These are phyloP conservation scores for Alternaria viburni DNA, from an alignment of 2,329 filamentous ascomycete species.

Conservation along the genomic window DNA sequence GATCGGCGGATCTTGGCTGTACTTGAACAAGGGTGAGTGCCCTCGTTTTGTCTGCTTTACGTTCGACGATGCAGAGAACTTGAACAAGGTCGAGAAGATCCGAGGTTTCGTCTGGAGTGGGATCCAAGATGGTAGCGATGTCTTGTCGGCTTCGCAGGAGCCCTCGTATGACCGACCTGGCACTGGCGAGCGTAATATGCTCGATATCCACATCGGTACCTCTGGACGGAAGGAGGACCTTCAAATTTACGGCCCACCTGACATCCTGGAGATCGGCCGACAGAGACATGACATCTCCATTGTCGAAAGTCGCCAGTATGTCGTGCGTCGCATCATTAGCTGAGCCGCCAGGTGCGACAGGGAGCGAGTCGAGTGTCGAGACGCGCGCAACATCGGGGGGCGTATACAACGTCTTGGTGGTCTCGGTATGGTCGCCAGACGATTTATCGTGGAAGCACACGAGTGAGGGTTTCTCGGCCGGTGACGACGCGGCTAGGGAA, in stretches of 20 bases:
- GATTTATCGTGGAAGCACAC: slow-evolving; percentile 62
- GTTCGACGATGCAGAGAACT: slow-evolving; percentile 42
- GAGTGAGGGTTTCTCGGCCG: slow-evolving; percentile 57
- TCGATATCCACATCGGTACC: slow-evolving; percentile 33
- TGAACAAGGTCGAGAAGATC: slow-evolving; percentile 45
- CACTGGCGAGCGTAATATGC: slow-evolving; percentile 43
- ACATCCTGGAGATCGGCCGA: slow-evolving; percentile 58
- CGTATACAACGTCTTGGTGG: slow-evolving; percentile 41
- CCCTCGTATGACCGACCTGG: slow-evolving; percentile 51
- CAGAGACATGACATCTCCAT: slow-evolving; percentile 67
- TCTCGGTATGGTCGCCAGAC: slow-evolving; percentile 42
- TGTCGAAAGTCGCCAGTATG: slow-evolving; percentile 64
- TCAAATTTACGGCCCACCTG: slow-evolving; percentile 42
- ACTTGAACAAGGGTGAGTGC: slow-evolving; percentile 38
- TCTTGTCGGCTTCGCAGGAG: slow-evolving; percentile 55
- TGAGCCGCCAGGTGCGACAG: slow-evolving; percentile 26
- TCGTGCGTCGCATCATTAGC: slow-evolving; percentile 43
- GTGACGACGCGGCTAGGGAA: slow-evolving; percentile 55
- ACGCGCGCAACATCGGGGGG: slow-evolving; percentile 33
- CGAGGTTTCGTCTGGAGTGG: slow-evolving; percentile 29
- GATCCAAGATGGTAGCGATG: slow-evolving; percentile 48
- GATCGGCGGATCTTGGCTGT: slow-evolving; percentile 39
- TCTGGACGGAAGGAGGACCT: slow-evolving; percentile 23
- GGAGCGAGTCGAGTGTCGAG: slow-evolving; percentile 41
- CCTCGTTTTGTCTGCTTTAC: slow-evolving; percentile 21